Base-by-base conservation (phyloP, 176 grass and related monocot genomes). In the Oryza officinalis region DNA sequence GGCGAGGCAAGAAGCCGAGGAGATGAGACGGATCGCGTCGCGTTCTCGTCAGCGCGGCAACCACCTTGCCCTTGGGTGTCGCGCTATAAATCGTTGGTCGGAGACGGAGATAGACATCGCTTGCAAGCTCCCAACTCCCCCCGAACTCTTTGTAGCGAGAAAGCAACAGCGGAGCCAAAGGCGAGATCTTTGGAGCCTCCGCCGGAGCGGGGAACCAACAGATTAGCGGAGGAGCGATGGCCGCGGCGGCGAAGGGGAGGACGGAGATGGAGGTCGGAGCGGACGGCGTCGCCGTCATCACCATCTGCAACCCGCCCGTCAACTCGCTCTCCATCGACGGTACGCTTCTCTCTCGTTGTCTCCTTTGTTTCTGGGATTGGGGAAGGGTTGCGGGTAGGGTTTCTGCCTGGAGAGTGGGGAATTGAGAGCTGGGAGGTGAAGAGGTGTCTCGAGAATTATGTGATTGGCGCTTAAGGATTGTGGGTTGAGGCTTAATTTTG, bases 271-370 rank as follows among this genome's bases (percentile, higher is more conserved):
- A 95, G 76, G 91, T 95, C 17, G 96, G 93, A 28, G 86, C 80
- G 14, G 96, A 98, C 32, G 93, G 93, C 45, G 93, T 98, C 20
- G 96, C 93, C 22, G 77, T 98, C 81, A 95, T 98, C 82, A 94
- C 93, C 80, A 94, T 98, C 87, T 61, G 78, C 66, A 93, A 98
- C 37, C 96, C 93, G 27, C 93, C 96, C 27, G 89, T 98, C 26
- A 98, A 98, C 77, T 92, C 89, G 10, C 93, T 98, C 47, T 90
- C 89, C 27, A 15, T 91, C 52, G 93, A 95, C n/a, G 93, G 93
- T 90, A 69, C 26, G 11, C 37, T 18, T 17, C 4, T 76, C 65
- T 32, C 6, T 52, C 25, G 15, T 66, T 27, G 70, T 83, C 6
- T 68, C 26, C 17, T 71, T 45, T 54, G 25, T 8, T 71, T 67